Evolutionary conservation across 345 rosid genomes (phyloP).

Genomic region (Xanthoceras sorbifolium): DNA sequence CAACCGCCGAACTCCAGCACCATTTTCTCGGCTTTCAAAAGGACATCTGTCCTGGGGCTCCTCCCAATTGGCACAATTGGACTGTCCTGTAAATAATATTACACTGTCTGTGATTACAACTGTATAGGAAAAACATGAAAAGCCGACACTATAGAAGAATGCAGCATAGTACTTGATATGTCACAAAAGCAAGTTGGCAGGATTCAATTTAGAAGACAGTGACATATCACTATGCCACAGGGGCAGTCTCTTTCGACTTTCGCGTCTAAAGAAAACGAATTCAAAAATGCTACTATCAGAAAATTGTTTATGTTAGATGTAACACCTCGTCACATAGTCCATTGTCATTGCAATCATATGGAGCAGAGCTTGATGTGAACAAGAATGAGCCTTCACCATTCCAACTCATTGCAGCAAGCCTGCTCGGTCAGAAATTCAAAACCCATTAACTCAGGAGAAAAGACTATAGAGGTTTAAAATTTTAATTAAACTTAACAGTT

Average conservation of each 20-base stretch:
- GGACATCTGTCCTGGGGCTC: slow-evolving; percentile 85
- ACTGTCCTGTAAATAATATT: slow-evolving; percentile 59
- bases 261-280: neutral
- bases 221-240: neutral
- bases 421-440: slow-evolving; percentile 33
- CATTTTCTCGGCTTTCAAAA: slow-evolving; percentile 76
- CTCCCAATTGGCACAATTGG: slow-evolving; percentile 80
- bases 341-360: slow-evolving; percentile 74
- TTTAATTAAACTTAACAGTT: neutral
- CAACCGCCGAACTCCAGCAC: slow-evolving; percentile 76
- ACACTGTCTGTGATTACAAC: no score
- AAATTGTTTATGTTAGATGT: slow-evolving; percentile 12
- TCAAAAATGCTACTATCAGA: neutral
- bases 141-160: neutral
- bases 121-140: neutral
- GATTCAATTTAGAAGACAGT: neutral
- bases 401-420: slow-evolving; percentile 89
- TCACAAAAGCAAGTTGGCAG: neutral
- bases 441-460: neutral
- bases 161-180: neutral
- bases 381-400: slow-evolving; percentile 85
- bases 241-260: neutral
- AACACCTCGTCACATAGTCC: slow-evolving; percentile 84
- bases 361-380: slow-evolving; percentile 91
- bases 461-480: neutral